Evolutionary conservation across 345 rosid genomes (phyloP).

Genomic region (Acer saccharum): DNA sequence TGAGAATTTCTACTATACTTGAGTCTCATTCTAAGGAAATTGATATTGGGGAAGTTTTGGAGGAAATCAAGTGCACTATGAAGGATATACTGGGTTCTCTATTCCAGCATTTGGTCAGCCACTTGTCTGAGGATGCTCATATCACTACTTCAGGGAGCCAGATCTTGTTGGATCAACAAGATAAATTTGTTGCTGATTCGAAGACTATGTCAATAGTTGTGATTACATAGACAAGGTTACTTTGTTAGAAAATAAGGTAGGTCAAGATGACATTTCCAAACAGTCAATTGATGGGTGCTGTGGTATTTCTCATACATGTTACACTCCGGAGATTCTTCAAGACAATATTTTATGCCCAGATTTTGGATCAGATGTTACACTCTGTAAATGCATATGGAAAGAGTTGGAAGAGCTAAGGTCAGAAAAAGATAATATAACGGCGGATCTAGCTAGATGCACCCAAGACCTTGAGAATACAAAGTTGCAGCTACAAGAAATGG

Average conservation of each 20-base stretch:
- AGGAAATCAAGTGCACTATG: constrained; percentile 52
- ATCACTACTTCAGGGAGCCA: constrained; percentile 16
- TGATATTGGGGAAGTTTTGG: constrained; percentile 52
- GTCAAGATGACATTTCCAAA: constrained; percentile 36
- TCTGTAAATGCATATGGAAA: constrained; percentile 52
- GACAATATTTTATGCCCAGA: constrained; percentile 48
- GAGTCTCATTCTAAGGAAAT: constrained; percentile 59
- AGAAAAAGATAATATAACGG: constrained; percentile 67
- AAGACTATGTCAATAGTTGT: constrained; percentile 54
- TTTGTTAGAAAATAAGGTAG: constrained; percentile 69
- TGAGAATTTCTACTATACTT: constrained; percentile 53
- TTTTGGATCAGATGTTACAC: constrained; percentile 39
- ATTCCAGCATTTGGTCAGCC: constrained; percentile 19
- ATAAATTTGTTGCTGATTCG: constrained; percentile 31
- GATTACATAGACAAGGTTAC: constrained; percentile 96
- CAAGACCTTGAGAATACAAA: constrained; percentile 70
- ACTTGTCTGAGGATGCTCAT: constrained; percentile 25
- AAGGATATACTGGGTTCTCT: constrained; percentile 47
- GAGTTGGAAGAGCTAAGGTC: constrained; percentile 67
- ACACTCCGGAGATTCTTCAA: constrained; percentile 47
- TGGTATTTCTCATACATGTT: constrained; percentile 20
- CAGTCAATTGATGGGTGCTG: constrained; percentile 18
- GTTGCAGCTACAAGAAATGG: constrained; percentile 74
- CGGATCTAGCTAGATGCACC: constrained; percentile 57
- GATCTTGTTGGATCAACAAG: constrained; percentile 36